Base-by-base conservation (phyloP, 495 filamentous ascomycete genomes). In the Echria macrotheca region DNA sequence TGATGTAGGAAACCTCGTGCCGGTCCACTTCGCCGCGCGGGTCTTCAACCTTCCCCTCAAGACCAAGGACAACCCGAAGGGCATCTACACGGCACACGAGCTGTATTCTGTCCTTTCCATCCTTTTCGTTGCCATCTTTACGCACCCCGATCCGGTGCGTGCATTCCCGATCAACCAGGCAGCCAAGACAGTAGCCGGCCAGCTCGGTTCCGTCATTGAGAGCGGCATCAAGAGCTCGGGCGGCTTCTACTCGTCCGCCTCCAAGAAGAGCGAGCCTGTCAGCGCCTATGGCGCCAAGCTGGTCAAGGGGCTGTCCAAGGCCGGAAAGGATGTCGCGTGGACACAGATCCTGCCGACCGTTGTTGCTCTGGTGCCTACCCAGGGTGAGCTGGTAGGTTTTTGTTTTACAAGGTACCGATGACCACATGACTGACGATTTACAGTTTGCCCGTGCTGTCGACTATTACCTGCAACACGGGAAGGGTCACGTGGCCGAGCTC, bases 21-120 rank as follows among this genome's bases (percentile, higher is more conserved):
- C 82, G 3, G 78, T 85, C 5, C 77, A 85, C 57, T 91, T 93
- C 42, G 85, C 79, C 2, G 75, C 88, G 6, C 76, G 75, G 22
- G 60, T 91, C 22, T 89, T 91, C 61, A 79, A 79, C 18, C 72
- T 95, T 1, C 84, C 88, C 0, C 68, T 95, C 50, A 85, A 86
- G 68, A 83, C 79, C 28, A 76, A 80, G 50, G 76, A 82, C 22
- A 80, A 83, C 57, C 73, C 81, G 9, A 77, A 76, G 50, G 86
- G 85, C 4, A 67, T 88, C 26, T 91, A 89, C 68, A 86, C 80
- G 6, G 84, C 87, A 55, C 79, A 91, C 29, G 86, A 93, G 66
- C 67, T 93, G 50, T 90, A 89, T 65, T 81, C 78, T 65, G 78
- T 83, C n/a, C 68, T 94, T 5, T 74, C 85, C 0, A 72, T 82